Base-by-base conservation (phyloP, 2,329 filamentous ascomycete species). In the Fusarium sp. region DNA sequence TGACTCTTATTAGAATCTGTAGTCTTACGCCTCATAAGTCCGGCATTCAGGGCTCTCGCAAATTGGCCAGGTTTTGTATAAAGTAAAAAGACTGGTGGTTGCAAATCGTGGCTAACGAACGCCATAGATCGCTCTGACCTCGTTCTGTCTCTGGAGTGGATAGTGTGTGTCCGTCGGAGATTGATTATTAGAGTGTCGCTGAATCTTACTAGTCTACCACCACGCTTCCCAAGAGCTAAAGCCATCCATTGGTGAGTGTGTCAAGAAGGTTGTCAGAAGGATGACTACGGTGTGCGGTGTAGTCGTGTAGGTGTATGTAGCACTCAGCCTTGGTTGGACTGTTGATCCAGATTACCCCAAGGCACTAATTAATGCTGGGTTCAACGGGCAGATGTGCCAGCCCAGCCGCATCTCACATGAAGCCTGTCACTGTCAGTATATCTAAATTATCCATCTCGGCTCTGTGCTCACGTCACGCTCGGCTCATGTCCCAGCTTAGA, bases 381-480 rank as follows among this genome's bases (percentile, higher is more conserved):
- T 60, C 52, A 52, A 72, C 63, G 44, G 58, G 59, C 44, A 57
- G 43, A 64, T 72, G 50, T 61, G 56, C 58, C 58, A 63, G 56
- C 54, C 58, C 62, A 60, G 59, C 58, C 63, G 62, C 66, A 73
- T 64, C 71, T 68, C 64, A 43, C 42, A 60, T 44, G 10, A 25
- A 53, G 38, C 33, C 42, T 60, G 33, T 46, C 65, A 69, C 38
- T 64, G 46, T 28, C 60, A 35, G 59, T 58, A 35, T 35, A 47
- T 28, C 42, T 49, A 61, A 42, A 53, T 67, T 62, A 33, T 32
- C 46, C 49, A 62, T 65, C 49, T 73, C 64, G 58, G 49, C 64
- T 64, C 58, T 60, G 40, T 60, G 60, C 72, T 59, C 67, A 75
- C 66, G 72, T 72, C 71, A 71, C 60, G 57, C 63, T 71, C 65